Conservation (phyloP, 1,139 yeast species). For the Kurtzmaniella quercitrusa region DNA sequence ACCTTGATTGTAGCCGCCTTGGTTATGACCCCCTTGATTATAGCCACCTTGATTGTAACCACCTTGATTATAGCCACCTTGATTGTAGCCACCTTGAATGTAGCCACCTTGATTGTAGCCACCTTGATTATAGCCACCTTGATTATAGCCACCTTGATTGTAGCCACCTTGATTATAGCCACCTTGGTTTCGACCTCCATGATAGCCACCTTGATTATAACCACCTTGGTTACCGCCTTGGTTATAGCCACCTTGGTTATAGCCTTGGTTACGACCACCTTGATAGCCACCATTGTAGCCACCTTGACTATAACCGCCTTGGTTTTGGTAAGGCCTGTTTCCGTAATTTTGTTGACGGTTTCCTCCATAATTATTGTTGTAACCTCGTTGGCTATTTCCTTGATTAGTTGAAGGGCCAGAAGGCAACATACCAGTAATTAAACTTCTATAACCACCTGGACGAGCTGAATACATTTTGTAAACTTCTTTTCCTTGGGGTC, state of each 20-base stretch:
- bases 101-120: constrained; percentile 5
- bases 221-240: constrained; percentile 5
- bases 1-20: constrained; percentile 8
- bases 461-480: constrained; percentile 33
- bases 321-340: neutral
- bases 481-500: constrained; percentile 37
- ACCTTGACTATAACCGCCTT: constrained; percentile 8
- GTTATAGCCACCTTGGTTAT: neutral
- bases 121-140: neutral
- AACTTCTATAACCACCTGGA: constrained; percentile 40
- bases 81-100: constrained; percentile 10
- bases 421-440: constrained; percentile 13
- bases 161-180: constrained; percentile 4
- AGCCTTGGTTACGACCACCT: neutral
- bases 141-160: constrained; percentile 3
- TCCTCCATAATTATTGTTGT: constrained; percentile 3
- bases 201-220: constrained; percentile 5
- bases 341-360: neutral
- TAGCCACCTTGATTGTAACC: constrained; percentile 10
- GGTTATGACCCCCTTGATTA: constrained; percentile 8
- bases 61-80: constrained; percentile 7
- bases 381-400: constrained; percentile 4
- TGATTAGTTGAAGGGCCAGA: neutral
- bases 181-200: no score
- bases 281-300: neutral